Base-by-base conservation (phyloP, 169 alveolate species). In the Plasmodium gonderi region DNA sequence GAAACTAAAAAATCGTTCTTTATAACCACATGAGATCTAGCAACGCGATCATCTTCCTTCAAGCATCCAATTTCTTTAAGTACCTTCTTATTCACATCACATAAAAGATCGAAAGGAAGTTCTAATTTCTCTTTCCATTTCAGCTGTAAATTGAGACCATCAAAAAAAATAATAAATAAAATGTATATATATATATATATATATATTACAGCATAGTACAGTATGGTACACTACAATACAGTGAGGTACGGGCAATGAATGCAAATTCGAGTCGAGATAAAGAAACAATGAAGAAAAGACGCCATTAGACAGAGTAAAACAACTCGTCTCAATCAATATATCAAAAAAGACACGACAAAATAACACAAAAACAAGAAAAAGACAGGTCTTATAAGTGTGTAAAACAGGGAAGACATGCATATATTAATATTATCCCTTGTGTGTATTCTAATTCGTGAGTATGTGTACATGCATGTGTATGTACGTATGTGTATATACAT, bases 1-100 rank as follows among this genome's bases (percentile, higher is more conserved):
- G 95, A 72, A 42, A 95, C 85, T 31, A 47, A 77, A 72, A 64
- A 96, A 26, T 94, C 96, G 26, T 92, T 80, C 14, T 90, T 67
- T 4, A 95, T 83, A 23, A 95, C 89, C 20, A 91, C 36, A 72
- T 95, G 97, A 2, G 97, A 95, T 87, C 96, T 85, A 5, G 54
- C 65, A 4, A 49, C 38, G 9, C 33, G 49, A 14, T 64, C 67
- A 23, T 47, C 85, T 26, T 75, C 96, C 90, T 94, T 80, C 74
- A 89, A n/a, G 77, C 96, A 95, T 8, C 92, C 91, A n/a, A 95
- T 40, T 54, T 81, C 74, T 23, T 92, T 93, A 7, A 95, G 75
- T 8, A 95, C 51, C 6, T 79, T 91, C 92, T 92, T 81, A 11
- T 94, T 79, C 44, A 60, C 93, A 74, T 95, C 97, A 14, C 95